Conservation (phyloP, 2,329 filamentous ascomycete species). For the Pseudocercospora vitis region DNA sequence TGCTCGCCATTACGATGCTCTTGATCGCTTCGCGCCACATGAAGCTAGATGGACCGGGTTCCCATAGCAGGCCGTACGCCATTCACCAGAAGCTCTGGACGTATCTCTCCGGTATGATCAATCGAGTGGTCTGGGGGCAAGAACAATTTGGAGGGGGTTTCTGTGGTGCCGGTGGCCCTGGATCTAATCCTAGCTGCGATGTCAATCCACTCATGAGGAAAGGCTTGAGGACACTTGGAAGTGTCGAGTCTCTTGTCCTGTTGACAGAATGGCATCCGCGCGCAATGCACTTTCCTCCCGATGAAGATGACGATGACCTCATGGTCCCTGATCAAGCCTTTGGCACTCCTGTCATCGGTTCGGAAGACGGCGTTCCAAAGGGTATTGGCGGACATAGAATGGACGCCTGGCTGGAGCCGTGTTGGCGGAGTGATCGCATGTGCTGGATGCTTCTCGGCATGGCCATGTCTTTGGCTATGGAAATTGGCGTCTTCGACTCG, state of each 20-base stretch:
- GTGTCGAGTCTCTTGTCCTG: constrained; percentile 90
- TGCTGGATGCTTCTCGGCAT: constrained; percentile 97
- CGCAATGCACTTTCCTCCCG: constrained; percentile 84
- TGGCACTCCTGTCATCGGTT: constrained; percentile 58
- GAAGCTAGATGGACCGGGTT: constrained; percentile 74
- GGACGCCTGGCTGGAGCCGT: constrained; percentile 94
- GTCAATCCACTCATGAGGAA: constrained; percentile 58
- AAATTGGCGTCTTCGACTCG: constrained; percentile 92
- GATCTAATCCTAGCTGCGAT: constrained; percentile 62
- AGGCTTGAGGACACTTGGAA: constrained; percentile 84
- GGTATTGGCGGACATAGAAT: constrained; percentile 80
- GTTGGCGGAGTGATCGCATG: constrained; percentile 88
- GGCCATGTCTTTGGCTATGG: constrained; percentile 84
- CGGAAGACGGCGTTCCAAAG: constrained; percentile 53
- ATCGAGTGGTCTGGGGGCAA: constrained; percentile 91
- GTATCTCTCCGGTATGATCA: constrained; percentile 91
- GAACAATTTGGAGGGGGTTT: constrained; percentile 92
- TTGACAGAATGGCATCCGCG: constrained; percentile 97
- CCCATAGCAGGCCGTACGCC: constrained; percentile 78
- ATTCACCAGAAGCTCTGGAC: constrained; percentile 96
- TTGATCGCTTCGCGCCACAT: constrained; percentile 89
- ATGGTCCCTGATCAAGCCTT: constrained; percentile 66
- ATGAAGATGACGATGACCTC: constrained; percentile 64
- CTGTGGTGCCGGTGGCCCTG: constrained; percentile 62
- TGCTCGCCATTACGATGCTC: constrained; percentile 85